Base-by-base conservation (phyloP, 148 eudicot species). In the Chenopodium berlandieri region DNA sequence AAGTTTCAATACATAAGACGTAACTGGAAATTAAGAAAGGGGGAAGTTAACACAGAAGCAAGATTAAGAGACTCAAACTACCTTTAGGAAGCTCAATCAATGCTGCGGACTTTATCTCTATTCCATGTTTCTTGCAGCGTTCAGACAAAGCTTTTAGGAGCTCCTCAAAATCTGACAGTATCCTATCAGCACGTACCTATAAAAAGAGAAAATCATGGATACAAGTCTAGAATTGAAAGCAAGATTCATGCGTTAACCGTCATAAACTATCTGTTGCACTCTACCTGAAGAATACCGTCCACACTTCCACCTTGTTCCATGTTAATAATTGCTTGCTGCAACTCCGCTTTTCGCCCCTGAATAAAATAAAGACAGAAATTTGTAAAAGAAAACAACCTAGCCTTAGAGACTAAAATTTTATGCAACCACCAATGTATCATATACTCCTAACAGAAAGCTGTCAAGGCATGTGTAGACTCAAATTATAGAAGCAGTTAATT, bases 261-360 rank as follows among this genome's bases (percentile, higher is more conserved):
- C 40, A 47, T 66, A 85, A 34, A 52, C 71, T 56, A 77, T 25
- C 16, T 65, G 71, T 73, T 63, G 79, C 76, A 77, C 46, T 77
- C 87, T 83, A 94, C 99, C 98, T 96, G 99, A 86, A 96, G 98
- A 88, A 96, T 92, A 75, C 99, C 99, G 77, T 96, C 99, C 56
- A 95, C 95, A 84, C 99, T 96, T 80, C 99, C 98, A 86, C 98
- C 99, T 86, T 96, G 99, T 87, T 96, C 97, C 93, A 96, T 91
- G 85, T 91, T 96, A 70, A 80, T 80, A 75, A 96, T 91, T 74
- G 99, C 99, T 84, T 96, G 98, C 30, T 92, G 89, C 88, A 94
- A 83, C 82, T 96, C 99, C 86, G 75, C 84, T 85, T 94, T 96
- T 80, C 99, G 89, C 84, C 88, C 98, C 99, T 96, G 74, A 60